phyloP scores from a whole-genome alignment of 768 basidiomycete genomes.

The Tulasnella sp. region DNA sequence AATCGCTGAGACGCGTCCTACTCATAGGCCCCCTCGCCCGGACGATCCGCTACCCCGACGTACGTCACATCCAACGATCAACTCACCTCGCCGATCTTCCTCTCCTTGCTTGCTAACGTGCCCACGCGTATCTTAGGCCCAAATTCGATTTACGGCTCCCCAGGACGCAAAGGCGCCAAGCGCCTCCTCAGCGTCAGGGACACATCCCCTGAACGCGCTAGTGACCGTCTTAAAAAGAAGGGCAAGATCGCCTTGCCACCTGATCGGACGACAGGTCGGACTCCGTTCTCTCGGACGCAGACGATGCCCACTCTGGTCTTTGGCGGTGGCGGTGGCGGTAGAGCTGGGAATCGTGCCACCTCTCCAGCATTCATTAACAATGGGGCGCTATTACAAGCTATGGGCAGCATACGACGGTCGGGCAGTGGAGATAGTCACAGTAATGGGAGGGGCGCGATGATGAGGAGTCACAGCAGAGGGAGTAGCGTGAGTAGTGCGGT shows the following conservation, averaged over 20 bases:
- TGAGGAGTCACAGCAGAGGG: not conserved
- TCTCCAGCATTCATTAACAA: no score
- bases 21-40: constrained; percentile 5
- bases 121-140: no score
- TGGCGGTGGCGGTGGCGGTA: no score
- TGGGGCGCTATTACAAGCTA: no score
- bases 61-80: not conserved
- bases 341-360: not conserved
- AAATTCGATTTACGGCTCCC: not conserved
- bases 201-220: constrained; percentile 1
- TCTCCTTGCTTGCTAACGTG: no score
- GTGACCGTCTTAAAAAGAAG: constrained; percentile 10
- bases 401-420: no score
- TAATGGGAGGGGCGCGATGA: not conserved
- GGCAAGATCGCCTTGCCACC: constrained; percentile 2
- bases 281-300: no score
- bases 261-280: no score
- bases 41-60: constrained; percentile 13
- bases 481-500: not conserved
- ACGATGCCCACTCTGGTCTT: no score
- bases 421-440: no score
- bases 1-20: not conserved
- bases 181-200: not conserved
- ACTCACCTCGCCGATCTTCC: not conserved
- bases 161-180: constrained; percentile 9